Percentiles rank a stretch among this genome's conserved stretches.
These are phyloP conservation scores for Penicillium ucsense DNA, from an alignment of 495 filamentous ascomycete species.

Conservation along the genomic window DNA sequence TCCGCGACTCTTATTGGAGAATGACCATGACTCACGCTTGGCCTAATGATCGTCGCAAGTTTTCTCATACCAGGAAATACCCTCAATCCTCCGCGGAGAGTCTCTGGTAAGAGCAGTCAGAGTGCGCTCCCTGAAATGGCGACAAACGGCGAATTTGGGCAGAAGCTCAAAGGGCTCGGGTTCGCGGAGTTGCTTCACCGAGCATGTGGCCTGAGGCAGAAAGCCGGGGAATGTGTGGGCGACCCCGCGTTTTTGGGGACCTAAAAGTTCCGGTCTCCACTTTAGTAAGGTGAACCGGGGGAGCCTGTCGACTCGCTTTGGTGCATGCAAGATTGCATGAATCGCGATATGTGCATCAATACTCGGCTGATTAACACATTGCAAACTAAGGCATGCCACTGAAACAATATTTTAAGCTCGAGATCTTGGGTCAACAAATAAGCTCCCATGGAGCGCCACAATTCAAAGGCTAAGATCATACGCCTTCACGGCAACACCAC, in stretches of 20 bases:
- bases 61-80: background rate
- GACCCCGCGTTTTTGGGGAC: conserved; percentile 14
- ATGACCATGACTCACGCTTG: conserved; percentile 15
- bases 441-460: no score
- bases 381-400: no score
- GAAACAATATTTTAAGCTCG: no score
- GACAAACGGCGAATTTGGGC: conserved; percentile 4
- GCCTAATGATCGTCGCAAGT: conserved; percentile 2
- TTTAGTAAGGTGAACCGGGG: no score
- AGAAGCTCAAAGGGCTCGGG: conserved; percentile 5
- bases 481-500: conserved; percentile 53
- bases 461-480: conserved; percentile 45
- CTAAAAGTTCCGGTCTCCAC: no score
- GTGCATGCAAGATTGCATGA: no score
- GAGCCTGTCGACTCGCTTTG: no score
- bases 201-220: conserved; percentile 16
- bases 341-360: no score
- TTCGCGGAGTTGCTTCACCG: conserved; percentile 5
- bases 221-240: conserved; percentile 2
- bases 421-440: no score
- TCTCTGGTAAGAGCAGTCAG: background rate
- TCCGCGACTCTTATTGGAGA: conserved; percentile 15
- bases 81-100: background rate
- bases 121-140: conserved; percentile 13
- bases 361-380: no score